Evolutionary conservation across 2,329 filamentous ascomycete genomes (phyloP), one percentile per base, ranked within the genome.

Genomic region (Akanthomyces dipterigenus): DNA sequence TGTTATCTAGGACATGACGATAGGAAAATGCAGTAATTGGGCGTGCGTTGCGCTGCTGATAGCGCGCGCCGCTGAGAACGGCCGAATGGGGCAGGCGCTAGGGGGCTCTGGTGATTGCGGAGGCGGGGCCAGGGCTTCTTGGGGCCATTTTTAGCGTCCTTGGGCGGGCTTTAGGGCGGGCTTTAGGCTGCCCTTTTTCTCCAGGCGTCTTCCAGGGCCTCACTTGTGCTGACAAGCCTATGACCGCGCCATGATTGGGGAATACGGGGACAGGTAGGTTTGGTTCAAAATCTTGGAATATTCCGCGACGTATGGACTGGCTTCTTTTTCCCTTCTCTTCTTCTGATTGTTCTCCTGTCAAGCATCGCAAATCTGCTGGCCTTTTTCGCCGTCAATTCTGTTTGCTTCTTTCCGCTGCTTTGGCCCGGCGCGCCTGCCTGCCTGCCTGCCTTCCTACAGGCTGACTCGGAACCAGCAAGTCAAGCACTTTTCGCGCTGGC

Each of bases 111-210:
- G 55, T 40, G 45, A 31, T 18, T 57, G 55, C 55, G 55, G 55
- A 58, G 55, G 55, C 55, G 55, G 55, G 55, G 55, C 55, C 7
- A 24, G 12, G 46, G 53, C 53, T 55, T 55, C 26, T 55, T 34
- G 28, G 48, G 48, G 26, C 48, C 49, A 26, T 38, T 36, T 36
- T 53, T 20, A 22, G 31, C 18, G n/a, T 11, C 31, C 24, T 53
- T 38, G 48, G 48, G 48, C 48, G 24, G n/a, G n/a, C n/a, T n/a
- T n/a, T n/a, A n/a, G n/a, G n/a, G n/a, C n/a, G n/a, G n/a, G n/a
- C n/a, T n/a, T 14, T 48, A 22, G 45, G 22, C 45, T 45, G 43
- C 20, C n/a, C 38, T 53, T 53, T 11, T 18, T 36, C 26, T 40
- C 24, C 34, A 26, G 12, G 18, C 14, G 18, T 18, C 38, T 40